Evolutionary conservation across 805 yeast species (phyloP), one percentile per base, ranked within the genome.

Genomic region (Ogataea chonburiensis): DNA sequence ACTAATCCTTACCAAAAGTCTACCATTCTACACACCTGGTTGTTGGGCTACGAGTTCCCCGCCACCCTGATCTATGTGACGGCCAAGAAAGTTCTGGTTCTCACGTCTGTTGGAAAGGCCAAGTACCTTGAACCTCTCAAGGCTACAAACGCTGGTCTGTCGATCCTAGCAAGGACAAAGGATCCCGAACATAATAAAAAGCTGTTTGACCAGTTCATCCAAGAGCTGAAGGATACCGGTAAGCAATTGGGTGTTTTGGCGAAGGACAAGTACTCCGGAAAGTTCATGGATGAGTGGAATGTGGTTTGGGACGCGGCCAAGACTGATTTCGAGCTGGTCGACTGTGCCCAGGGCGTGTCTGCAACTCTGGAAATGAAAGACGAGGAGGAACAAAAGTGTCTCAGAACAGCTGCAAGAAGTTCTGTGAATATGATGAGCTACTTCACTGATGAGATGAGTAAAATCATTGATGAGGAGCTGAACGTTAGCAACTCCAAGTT

Each of bases 21-120:
- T 9, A 80, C 95, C 1, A 81, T 84, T 28, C 63, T 89, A 30
- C 97, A 89, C 58, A 83, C 79, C 34, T 91, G 98, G 98, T 66
- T 91, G 36, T 65, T 91, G 31, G 96, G 97, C 4, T 91, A 89
- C 58, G 98, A 93, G 58, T 91, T 91, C 56, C 94, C 95, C n/a
- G 93, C 93, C 33, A 88, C 97, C 2, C 79, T 79, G 19, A 63
- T 91, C 35, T 77, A 72, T 33, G 64, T 89, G 40, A 73, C 84
- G 3, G 70, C 72, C 37, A 75, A 73, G 24, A 77, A 76, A 46
- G 66, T 78, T 24, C 60, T 77, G 4, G 66, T 91, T 37, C 70
- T 89, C 40, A 89, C 97, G 0, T 80, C 91, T 19, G 81, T 79
- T 31, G 86, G 86, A 5, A 91, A 91, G 62, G 87, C 94, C 26